A percentile compares a stretch with the other conserved stretches of the same genome.
phyloP scores from a whole-genome alignment of 129 eudicot species.

The Rutidosis leptorrhynchoides region DNA sequence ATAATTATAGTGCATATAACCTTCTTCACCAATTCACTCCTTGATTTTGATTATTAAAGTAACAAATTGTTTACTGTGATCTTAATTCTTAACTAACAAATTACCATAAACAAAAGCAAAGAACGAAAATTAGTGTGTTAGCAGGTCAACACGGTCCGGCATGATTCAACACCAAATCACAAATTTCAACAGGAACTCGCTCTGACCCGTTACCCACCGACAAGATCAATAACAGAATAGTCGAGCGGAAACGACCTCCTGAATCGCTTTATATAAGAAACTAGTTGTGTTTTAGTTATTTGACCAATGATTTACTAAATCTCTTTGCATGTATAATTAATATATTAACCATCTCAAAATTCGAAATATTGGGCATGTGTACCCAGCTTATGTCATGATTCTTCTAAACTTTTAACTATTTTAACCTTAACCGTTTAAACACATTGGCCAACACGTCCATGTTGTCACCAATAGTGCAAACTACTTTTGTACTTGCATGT shows the following conservation, averaged over 20 bases:
- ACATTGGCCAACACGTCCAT: neutral
- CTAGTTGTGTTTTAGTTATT: neutral
- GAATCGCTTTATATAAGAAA: neutral
- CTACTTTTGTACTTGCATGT: neutral
- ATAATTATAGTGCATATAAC: neutral
- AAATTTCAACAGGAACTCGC: too few species aligned
- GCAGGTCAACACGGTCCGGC: neutral
- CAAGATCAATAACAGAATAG: neutral
- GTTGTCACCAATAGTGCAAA: conserved; percentile 1
- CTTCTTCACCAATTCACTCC: neutral
- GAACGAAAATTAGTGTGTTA: neutral
- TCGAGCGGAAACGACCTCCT: neutral
- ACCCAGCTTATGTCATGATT: neutral
- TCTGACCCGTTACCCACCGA: neutral
- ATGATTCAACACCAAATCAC: too few species aligned
- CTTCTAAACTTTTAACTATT: neutral
- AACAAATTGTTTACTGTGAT: neutral
- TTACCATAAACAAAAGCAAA: neutral
- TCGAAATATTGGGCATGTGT: neutral
- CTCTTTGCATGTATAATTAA: neutral
- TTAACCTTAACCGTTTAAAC: neutral
- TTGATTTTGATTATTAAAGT: neutral
- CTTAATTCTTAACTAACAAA: neutral
- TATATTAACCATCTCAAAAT: neutral
- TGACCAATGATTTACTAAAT: neutral